A percentile compares a stretch with the other conserved stretches of the same genome.
Evolutionary conservation across 106 monocot genomes (phyloP).

Genomic region (Dendrobium catenatum): DNA sequence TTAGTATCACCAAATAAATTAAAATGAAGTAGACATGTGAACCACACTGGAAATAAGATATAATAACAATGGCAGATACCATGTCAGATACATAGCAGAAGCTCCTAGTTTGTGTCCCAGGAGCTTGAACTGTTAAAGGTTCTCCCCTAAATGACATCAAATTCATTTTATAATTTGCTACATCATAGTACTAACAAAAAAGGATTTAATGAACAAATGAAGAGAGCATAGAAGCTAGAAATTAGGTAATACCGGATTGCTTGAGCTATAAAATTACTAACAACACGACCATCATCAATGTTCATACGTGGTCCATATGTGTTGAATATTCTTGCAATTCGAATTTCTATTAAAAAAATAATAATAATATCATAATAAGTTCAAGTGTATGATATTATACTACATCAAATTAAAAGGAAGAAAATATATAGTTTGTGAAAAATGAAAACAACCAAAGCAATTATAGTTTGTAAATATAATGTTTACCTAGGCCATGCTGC

Average conservation of each 20-base stretch:
- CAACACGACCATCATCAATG: slow-evolving; percentile 97
- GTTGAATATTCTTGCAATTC: slow-evolving; percentile 97
- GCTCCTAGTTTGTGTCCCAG: slow-evolving; percentile 94
- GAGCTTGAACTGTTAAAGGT: slow-evolving; percentile 77
- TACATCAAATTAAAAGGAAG: neutral
- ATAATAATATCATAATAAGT: neutral
- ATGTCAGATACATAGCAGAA: slow-evolving; percentile 98
- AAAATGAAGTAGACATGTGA: neutral
- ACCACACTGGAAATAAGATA: neutral
- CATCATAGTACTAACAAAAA: neutral
- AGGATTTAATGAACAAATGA: neutral
- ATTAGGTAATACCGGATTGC: slow-evolving; percentile 56
- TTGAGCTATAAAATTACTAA: slow-evolving; percentile 98
- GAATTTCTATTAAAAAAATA: slow-evolving; percentile 48
- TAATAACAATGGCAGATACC: slow-evolving; percentile 25
- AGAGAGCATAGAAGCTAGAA: neutral
- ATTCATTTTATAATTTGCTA: neutral
- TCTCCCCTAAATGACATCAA: slow-evolving; percentile 47
- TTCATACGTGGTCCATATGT: slow-evolving; percentile 99
- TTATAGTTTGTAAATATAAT: neutral
- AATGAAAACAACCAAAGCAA: neutral
- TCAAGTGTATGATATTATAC: neutral
- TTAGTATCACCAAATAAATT: neutral
- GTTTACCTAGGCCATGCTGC: slow-evolving; percentile 69
- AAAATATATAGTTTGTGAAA: neutral